Evolutionary conservation across 345 rosid species (phyloP).

Genomic region (Eucalyptus dawsonii): DNA sequence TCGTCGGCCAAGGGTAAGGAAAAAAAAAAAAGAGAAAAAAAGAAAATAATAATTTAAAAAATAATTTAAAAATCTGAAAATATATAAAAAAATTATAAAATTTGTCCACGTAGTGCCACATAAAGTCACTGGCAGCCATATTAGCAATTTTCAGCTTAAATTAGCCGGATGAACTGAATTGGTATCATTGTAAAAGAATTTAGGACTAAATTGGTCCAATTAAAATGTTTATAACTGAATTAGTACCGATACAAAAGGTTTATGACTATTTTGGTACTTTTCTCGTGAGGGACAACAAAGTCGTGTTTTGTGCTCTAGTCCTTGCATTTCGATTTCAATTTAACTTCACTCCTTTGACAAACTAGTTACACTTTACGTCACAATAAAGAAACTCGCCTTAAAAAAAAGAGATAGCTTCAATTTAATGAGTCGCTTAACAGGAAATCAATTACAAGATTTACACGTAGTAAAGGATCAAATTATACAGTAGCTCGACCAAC

Average conservation of each 20-base stretch:
- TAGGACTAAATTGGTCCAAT: no score
- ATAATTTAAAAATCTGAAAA: no score
- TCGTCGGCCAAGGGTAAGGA: rapidly evolving
- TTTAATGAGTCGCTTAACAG: no score
- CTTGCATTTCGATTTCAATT: background rate
- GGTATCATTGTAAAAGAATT: rapidly evolving
- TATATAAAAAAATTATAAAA: no score
- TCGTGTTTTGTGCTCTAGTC: background rate
- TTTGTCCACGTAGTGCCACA: no score
- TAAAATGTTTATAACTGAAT: no score
- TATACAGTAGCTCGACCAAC: background rate
- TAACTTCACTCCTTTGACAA: background rate
- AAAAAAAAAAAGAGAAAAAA: no score
- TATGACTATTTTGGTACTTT: no score
- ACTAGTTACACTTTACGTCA: background rate
- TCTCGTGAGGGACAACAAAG: background rate
- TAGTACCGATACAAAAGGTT: no score
- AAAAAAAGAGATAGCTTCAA: background rate
- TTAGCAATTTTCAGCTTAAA: no score
- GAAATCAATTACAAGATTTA: background rate
- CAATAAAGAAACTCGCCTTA: rapidly evolving
- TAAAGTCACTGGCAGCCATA: rapidly evolving
- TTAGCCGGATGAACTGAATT: no score
- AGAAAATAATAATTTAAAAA: no score
- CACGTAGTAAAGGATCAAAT: background rate